Percentiles rank a stretch among this genome's conserved stretches.
These are phyloP conservation scores for Blumeria graminis DNA, from an alignment of 2,329 filamentous ascomycete genomes.

Conservation along the genomic window DNA sequence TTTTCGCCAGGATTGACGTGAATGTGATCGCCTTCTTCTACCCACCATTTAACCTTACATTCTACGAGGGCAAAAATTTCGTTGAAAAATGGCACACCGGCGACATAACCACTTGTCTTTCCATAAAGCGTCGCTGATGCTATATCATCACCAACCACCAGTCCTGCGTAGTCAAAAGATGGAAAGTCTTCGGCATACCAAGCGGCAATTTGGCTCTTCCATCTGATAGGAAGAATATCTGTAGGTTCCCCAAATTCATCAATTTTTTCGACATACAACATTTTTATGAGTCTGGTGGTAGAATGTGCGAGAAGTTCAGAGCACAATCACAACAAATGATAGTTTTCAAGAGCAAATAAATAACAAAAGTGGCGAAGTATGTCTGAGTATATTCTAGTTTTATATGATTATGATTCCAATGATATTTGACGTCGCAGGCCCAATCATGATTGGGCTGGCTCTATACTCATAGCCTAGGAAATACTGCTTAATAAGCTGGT, in stretches of 20 bases:
- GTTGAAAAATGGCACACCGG: slow-evolving; percentile 82
- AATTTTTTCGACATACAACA: no score
- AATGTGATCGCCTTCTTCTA: slow-evolving; percentile 48
- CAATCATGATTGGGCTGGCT: no score
- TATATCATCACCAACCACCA: slow-evolving; percentile 58
- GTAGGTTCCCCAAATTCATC: background rate
- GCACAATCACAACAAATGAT: no score
- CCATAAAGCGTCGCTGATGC: slow-evolving; percentile 42
- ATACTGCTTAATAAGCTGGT: no score
- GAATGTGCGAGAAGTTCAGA: no score
- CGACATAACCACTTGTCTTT: slow-evolving; percentile 57
- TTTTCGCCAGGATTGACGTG: slow-evolving; percentile 28
- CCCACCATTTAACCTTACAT: slow-evolving; percentile 79
- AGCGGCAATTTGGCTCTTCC: slow-evolving; percentile 52
- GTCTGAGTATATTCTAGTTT: no score
- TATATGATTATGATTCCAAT: no score
- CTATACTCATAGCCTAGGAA: no score
- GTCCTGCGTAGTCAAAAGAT: slow-evolving; percentile 90
- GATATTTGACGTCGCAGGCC: no score
- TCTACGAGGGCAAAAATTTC: slow-evolving; percentile 79
- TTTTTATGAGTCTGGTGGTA: no score
- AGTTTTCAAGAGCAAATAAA: no score
- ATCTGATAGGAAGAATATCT: slow-evolving; percentile 43
- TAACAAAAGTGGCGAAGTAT: no score
- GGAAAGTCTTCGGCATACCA: slow-evolving; percentile 96